phyloP scores from a whole-genome alignment of 805 yeast species.

The Yarrowia alimentaria region DNA sequence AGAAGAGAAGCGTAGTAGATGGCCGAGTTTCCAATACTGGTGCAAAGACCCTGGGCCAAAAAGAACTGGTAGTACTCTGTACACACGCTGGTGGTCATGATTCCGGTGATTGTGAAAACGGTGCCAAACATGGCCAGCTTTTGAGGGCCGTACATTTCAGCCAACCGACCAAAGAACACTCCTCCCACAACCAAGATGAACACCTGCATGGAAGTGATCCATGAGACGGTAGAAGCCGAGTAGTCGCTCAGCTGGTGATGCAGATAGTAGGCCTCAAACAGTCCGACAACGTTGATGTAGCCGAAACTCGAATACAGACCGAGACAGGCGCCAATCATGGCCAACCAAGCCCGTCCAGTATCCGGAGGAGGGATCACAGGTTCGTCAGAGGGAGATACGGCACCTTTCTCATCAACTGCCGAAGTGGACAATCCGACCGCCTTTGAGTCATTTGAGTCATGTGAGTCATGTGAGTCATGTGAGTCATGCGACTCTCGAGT shows the following conservation, averaged over 20 bases:
- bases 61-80: constrained; percentile 56
- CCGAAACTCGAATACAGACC: constrained; percentile 47
- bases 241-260: constrained; percentile 50
- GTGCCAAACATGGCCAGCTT: constrained; percentile 48
- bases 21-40: constrained; percentile 47
- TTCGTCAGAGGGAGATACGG: too few species aligned
- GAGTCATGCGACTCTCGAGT: too few species aligned
- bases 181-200: constrained; percentile 46
- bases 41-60: constrained; percentile 52
- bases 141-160: constrained; percentile 57
- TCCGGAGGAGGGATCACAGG: constrained; percentile 8
- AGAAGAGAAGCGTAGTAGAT: constrained; percentile 50
- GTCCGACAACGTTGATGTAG: constrained; percentile 62
- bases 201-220: constrained; percentile 57
- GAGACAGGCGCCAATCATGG: constrained; percentile 17
- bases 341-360: constrained; percentile 5
- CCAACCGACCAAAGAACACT: constrained; percentile 50
- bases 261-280: constrained; percentile 55
- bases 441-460: too few species aligned
- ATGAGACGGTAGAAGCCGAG: constrained; percentile 54
- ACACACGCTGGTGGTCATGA: constrained; percentile 53
- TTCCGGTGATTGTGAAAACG: constrained; percentile 47
- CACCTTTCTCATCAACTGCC: too few species aligned
- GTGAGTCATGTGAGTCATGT: too few species aligned
- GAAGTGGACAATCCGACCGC: too few species aligned